phyloP scores from a whole-genome alignment of 345 rosid genomes.

The Corchorus olitorius region DNA sequence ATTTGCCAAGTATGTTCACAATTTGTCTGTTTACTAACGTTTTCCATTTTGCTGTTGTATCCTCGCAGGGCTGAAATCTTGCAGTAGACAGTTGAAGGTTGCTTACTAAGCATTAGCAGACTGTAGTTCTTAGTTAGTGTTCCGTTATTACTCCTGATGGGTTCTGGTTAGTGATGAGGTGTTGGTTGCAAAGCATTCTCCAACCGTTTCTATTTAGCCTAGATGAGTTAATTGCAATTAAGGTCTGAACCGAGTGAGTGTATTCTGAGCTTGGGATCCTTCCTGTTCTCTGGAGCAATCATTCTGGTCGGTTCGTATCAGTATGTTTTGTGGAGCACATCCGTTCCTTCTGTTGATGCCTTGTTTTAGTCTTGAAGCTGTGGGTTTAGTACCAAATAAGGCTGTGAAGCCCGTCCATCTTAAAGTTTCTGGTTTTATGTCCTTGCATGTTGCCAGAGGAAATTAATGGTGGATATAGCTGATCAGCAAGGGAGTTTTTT shows the following conservation, averaged over 20 bases:
- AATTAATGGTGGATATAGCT: constrained; percentile 42
- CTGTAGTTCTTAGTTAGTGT: constrained; percentile 31
- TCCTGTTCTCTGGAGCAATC: constrained; percentile 40
- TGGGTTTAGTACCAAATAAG: constrained; percentile 52
- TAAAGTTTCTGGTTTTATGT: constrained; percentile 32
- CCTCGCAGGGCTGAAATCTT: constrained; percentile 61
- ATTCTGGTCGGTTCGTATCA: constrained; percentile 37
- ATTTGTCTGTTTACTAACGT: neutral
- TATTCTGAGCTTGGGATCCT: constrained; percentile 34
- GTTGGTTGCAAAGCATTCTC: constrained; percentile 29
- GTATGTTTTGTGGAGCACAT: constrained; percentile 43
- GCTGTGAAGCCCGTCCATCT: constrained; percentile 47
- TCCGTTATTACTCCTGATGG: constrained; percentile 37
- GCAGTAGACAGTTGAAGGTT: constrained; percentile 38
- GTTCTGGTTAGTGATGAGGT: constrained; percentile 36
- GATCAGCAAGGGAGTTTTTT: constrained; percentile 31
- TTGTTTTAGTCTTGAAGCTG: constrained; percentile 38
- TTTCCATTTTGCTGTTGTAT: constrained; percentile 6
- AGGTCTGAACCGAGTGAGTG: constrained; percentile 43
- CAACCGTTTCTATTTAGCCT: constrained; percentile 34
- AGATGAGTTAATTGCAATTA: constrained; percentile 34
- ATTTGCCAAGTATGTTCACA: neutral
- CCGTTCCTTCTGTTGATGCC: constrained; percentile 32
- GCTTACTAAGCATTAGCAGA: constrained; percentile 44
- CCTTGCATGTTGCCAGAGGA: constrained; percentile 27